phyloP scores from a whole-genome alignment of 768 basidiomycete species.

The Naganishia friedmannii region DNA sequence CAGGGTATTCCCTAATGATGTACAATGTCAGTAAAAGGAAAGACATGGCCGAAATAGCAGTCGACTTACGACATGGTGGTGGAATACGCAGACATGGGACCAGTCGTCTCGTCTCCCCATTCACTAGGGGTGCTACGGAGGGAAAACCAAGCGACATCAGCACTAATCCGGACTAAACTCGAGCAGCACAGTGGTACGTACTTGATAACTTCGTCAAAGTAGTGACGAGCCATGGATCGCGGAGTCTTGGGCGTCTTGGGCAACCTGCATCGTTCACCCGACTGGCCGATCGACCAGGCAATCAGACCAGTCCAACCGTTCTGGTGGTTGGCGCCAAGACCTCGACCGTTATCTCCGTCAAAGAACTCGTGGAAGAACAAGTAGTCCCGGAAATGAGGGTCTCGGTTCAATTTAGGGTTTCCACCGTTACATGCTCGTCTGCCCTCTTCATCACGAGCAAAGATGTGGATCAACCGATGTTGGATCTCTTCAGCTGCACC shows the following conservation, averaged over 20 bases:
- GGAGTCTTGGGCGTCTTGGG: slow-evolving; percentile 72
- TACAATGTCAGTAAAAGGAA: neutral
- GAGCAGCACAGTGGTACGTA: slow-evolving; percentile 31
- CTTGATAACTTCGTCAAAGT: slow-evolving; percentile 69
- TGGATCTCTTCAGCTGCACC: slow-evolving; percentile 96
- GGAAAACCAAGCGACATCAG: slow-evolving; percentile 44
- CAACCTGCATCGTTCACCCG: slow-evolving; percentile 69
- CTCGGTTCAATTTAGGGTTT: slow-evolving; percentile 76
- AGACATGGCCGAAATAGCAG: neutral
- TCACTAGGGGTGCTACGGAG: slow-evolving; percentile 30
- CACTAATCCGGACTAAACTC: slow-evolving; percentile 36
- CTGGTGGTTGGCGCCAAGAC: slow-evolving; percentile 95
- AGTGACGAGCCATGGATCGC: slow-evolving; percentile 78
- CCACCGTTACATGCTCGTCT: slow-evolving; percentile 88
- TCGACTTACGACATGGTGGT: slow-evolving; percentile 27
- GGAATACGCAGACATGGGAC: slow-evolving; percentile 41
- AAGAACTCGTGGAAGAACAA: slow-evolving; percentile 89
- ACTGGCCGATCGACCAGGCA: slow-evolving; percentile 71
- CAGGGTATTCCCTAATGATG: slow-evolving; percentile 42
- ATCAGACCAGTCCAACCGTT: slow-evolving; percentile 75
- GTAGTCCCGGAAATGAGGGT: slow-evolving; percentile 95
- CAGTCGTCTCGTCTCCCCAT: slow-evolving; percentile 34
- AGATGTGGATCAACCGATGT: slow-evolving; percentile 96
- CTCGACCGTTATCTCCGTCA: slow-evolving; percentile 76
- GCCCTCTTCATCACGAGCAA: slow-evolving; percentile 84